Evolutionary conservation across 2,329 filamentous ascomycete genomes (phyloP).

Genomic region (Ceratocystis lukuohia): DNA sequence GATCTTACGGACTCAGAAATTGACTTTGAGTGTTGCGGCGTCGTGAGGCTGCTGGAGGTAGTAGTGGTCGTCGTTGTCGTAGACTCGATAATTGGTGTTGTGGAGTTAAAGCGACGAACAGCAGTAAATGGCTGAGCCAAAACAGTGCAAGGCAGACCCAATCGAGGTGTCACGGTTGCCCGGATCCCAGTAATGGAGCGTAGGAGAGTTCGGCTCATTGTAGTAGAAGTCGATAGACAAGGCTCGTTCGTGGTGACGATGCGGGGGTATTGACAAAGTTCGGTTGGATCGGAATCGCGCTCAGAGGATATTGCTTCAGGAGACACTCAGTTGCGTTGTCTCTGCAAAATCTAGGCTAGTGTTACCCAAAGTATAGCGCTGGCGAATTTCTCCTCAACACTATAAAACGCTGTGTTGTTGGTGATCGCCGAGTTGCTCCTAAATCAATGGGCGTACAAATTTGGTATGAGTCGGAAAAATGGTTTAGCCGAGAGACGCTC

Average conservation of each 20-base stretch:
- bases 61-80: conserved; percentile 25
- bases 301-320: background rate
- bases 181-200: conserved; percentile 51
- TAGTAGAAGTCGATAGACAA: conserved; percentile 1
- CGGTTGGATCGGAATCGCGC: background rate
- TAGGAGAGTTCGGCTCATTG: conserved; percentile 47
- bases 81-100: conserved; percentile 15
- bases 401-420: background rate
- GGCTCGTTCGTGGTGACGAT: background rate
- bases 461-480: conserved; percentile 16
- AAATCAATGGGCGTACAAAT: conserved; percentile 6
- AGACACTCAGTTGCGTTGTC: background rate
- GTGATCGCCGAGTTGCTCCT: background rate
- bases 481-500: conserved; percentile 4
- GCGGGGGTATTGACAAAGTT: background rate
- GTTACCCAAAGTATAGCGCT: background rate
- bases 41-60: conserved; percentile 26
- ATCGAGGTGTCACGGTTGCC: conserved; percentile 26
- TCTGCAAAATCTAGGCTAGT: background rate
- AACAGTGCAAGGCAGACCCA: conserved; percentile 27
- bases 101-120: conserved; percentile 29
- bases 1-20: conserved; percentile 39
- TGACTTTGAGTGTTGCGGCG: conserved; percentile 37
- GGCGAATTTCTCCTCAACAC: background rate
- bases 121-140: conserved; percentile 35